Base-by-base conservation (phyloP, 2,329 filamentous ascomycete species). In the Ampelomyces quisqualis region DNA sequence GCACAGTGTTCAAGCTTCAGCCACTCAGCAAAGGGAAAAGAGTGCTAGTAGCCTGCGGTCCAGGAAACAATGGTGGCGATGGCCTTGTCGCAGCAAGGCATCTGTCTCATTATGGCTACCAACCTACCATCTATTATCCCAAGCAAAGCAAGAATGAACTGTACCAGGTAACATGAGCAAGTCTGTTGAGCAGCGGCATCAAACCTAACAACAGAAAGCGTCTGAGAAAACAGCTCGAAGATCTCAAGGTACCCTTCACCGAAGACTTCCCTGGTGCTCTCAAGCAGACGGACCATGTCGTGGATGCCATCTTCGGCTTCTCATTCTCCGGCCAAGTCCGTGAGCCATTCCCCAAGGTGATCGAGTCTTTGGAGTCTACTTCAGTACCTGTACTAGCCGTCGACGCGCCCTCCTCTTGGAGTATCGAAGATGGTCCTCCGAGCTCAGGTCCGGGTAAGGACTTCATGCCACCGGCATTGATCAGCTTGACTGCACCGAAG, bases 231-330 rank as follows among this genome's bases (percentile, higher is more conserved):
- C 93, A 98, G 71, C 81, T 97, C 6, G 80, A 85, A 58, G 85
- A 91, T 62, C 81, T 97, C 40, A 77, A 84, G 8, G 76, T 98
- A 19, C 87, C 88, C 1, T 95, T 97, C 66, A 84, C 85, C 11
- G 78, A 88, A 11, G 88, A 96, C 67, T 95, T 97, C 57, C 64
- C 76, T 2, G 56, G 72, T 4, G 84, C 87, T 4, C 66, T 95
- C 5, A 70, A 75, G 31, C 75, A 81, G 38, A 78, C 86, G 2
- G 86, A 96, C 63, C 86, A 95, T 53, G 72, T 98, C 38, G 75
- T 98, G 43, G 93, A 98, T 69, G 89, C 93, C 7, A 88, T 98
- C 48, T 98, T 98, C 64, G 90, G 88, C 6, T 98, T 98, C 73
- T 93, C 86, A 46, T 98, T 98, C 72, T 85, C 84, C 2, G 91